These are phyloP conservation scores for Mytilinidion resinicola DNA, from an alignment of 495 filamentous ascomycete species.

Conservation along the genomic window DNA sequence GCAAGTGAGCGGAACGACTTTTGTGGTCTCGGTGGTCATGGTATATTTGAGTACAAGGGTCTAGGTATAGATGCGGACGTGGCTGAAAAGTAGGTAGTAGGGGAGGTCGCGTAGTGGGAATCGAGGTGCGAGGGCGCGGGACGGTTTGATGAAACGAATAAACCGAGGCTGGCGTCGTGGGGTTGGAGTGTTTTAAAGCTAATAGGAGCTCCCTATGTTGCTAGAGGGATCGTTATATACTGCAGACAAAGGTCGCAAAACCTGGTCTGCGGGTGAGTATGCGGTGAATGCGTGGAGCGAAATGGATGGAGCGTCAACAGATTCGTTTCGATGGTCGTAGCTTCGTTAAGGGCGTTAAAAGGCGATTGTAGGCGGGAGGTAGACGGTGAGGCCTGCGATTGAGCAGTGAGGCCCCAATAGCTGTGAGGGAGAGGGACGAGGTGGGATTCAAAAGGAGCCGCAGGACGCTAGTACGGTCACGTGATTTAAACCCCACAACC, in stretches of 20 bases:
- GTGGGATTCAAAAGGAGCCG: too few relatives aligned
- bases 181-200: neutral
- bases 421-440: too few relatives aligned
- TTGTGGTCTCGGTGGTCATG: slow-evolving; percentile 45
- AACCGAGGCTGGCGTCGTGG: neutral
- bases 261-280: neutral
- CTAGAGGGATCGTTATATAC: neutral
- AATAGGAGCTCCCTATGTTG: neutral
- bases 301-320: slow-evolving; percentile 4
- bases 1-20: slow-evolving; percentile 86
- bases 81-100: too few relatives aligned
- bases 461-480: too few relatives aligned
- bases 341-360: slow-evolving; percentile 9
- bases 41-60: neutral
- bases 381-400: neutral
- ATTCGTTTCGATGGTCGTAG: slow-evolving; percentile 13
- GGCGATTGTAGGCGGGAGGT: neutral
- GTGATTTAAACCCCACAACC: too few relatives aligned
- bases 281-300: slow-evolving; percentile 1
- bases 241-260: neutral
- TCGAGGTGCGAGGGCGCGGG: neutral
- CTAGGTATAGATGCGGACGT: neutral
- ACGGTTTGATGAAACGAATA: neutral
- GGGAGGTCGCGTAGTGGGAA: neutral
- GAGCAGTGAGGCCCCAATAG: neutral